Base-by-base conservation (phyloP, 2,329 filamentous ascomycete genomes). In the Aureobasidium leucospermi region DNA sequence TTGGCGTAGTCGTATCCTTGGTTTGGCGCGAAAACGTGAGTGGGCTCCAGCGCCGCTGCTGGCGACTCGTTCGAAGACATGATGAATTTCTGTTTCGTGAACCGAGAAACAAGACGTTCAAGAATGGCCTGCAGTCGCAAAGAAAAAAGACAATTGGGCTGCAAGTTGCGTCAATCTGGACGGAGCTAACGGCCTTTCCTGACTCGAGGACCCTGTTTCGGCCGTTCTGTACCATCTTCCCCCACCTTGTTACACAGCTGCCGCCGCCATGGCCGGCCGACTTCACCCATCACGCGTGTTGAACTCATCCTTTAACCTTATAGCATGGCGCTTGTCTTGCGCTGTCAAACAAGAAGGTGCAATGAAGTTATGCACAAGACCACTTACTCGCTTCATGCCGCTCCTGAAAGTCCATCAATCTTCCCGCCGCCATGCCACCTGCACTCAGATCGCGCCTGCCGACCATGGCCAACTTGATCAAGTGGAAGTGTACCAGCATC, bases 21-120 rank as follows among this genome's bases (percentile, higher is more conserved):
- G 60, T 68, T 69, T 47, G 68, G 67, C 47, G 68, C 60, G 29
- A 67, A 72, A 9, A 64, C 65, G 60, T 68, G 66, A 6, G 69
- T 65, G 13, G 70, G 70, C 45, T 63, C 60, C 43, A 63, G 52
- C 13, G 53, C 64, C 19, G 60, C 60, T 29, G 66, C 63, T 15
- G 64, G 63, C 43, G 57, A 58, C 9, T 58, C 43, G 34, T 32
- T 58, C 15, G 43, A 41, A 6, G 55, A 42, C 55, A 58, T 58
- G 13, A 15, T 38, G 6, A 16, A 15, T 4, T 13, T 6, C 28
- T 13, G 11, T 31, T 15, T 10, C 13, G n/a, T 16, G 19, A 16
- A 11, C 8, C 28, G 36, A 15, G 31, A 6, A 31, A 29, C 39
- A 39, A 16, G 23, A 41, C 28, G 48, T 41, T 19, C 13, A n/a